Evolutionary conservation across 1,284 basidiomycete genomes (phyloP), one percentile per base, ranked within the genome.

Genomic region (Sparassis latifolia): DNA sequence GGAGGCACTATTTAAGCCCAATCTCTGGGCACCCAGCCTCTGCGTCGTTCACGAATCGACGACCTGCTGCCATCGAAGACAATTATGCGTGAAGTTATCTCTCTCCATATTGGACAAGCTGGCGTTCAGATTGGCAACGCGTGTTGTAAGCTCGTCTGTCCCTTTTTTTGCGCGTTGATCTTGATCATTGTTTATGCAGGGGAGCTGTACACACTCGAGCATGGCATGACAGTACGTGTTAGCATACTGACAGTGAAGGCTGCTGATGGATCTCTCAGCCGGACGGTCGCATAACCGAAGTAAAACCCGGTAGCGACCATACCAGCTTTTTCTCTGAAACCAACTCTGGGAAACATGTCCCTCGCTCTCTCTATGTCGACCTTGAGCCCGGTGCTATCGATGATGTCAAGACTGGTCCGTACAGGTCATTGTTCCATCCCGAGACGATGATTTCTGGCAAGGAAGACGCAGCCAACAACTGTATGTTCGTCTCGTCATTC

Each of bases 391-490:
- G 94, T 66, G 96, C 86, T 57, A 88, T 98, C 66, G 96, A 98
- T 66, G 94, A 96, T 66, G 94, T 99, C 67, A 91, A 92, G 73
- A 91, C 85, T 50, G 97, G 97, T 59, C 84, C 86, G 52, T 99
- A 97, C 77, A 84, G 92, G 66, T 86, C 84, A 56, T 84, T 99
- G 47, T 99, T 99, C 81, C 97, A 99, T 76, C 97, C 97, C 9
- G 97, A 99, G 79, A 97, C 94, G 56, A 86, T 99, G 79, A 91
- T 99, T 70, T 93, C 89, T 53, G 97, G 97, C 62, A 99, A 99
- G 79, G 97, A 99, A 78, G 97, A 99, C 67, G 96, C 95, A 51
- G 96, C 96, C 58, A 99, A 97, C 82, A 99, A 99, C 73, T 99
- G 92, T 94, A 62, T 65, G 88, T 69, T 48, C 28, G 29, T 41